Evolutionary conservation across 345 rosid genomes (phyloP).

Genomic region (Populus deltoides): DNA sequence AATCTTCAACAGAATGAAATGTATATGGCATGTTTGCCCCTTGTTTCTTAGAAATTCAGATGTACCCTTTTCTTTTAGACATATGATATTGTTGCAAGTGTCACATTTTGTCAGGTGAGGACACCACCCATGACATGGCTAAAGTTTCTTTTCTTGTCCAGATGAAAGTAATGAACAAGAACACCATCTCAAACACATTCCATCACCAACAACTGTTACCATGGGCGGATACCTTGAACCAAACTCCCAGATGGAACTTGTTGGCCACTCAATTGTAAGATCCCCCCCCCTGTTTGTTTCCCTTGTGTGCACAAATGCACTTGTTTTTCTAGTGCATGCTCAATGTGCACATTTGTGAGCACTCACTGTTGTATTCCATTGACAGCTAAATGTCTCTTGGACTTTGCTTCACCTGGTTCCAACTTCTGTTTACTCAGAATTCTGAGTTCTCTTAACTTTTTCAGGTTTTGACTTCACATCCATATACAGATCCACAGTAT

Average conservation of each 20-base stretch:
- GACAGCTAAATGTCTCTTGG: background rate
- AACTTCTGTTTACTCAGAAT: background rate
- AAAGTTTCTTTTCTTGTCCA: slow-evolving; percentile 21
- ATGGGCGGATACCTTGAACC: slow-evolving; percentile 37
- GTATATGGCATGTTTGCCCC: background rate
- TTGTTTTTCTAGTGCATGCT: background rate
- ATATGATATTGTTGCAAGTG: background rate
- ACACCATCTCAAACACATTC: slow-evolving; percentile 21
- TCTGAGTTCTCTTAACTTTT: slow-evolving; percentile 10
- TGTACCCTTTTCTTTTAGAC: background rate
- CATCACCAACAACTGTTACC: slow-evolving; percentile 22
- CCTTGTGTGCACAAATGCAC: background rate
- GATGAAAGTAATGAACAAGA: slow-evolving; percentile 39
- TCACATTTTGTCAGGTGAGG: background rate
- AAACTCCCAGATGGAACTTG: slow-evolving; percentile 55
- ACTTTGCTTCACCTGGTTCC: slow-evolving; percentile 2
- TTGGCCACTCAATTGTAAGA: slow-evolving; percentile 68
- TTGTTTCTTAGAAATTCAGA: background rate
- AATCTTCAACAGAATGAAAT: background rate
- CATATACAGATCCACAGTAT: slow-evolving; percentile 48
- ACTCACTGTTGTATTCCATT: background rate
- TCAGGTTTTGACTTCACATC: slow-evolving; percentile 57
- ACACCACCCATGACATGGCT: background rate
- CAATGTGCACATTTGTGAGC: background rate
- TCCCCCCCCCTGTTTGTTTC: slow-evolving; percentile 1